A percentile compares a stretch with the other conserved stretches of the same genome.
Evolutionary conservation across 352 stramenopile species (phyloP).

Genomic region (Globisporangium lucens): DNA sequence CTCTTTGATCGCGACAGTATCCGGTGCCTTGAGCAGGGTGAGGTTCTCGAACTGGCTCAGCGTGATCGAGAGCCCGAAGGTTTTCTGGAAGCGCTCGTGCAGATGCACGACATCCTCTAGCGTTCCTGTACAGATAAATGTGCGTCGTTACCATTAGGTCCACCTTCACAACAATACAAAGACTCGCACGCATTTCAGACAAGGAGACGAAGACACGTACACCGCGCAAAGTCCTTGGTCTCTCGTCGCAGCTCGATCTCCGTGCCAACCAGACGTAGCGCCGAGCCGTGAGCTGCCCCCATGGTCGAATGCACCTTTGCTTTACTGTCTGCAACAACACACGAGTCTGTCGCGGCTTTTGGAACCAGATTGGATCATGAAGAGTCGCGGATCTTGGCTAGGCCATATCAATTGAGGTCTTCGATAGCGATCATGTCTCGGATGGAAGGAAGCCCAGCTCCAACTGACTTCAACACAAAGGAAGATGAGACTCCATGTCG

Average conservation of each 20-base stretch:
- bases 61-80: conserved; percentile 71
- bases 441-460: too few species aligned
- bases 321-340: not conserved
- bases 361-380: not conserved
- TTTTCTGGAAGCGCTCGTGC: conserved; percentile 64
- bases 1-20: conserved; percentile 58
- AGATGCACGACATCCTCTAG: conserved; percentile 61
- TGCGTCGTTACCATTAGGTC: not conserved
- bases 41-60: conserved; percentile 73
- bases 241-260: conserved; percentile 70
- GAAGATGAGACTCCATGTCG: too few species aligned
- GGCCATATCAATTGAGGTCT: too few species aligned
- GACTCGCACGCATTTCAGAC: not conserved
- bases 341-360: not conserved
- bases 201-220: conserved; percentile 27
- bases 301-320: conserved; percentile 19
- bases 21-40: conserved; percentile 57
- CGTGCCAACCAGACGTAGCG: conserved; percentile 47
- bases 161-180: not conserved
- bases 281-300: conserved; percentile 48
- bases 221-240: conserved; percentile 74
- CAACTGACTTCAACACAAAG: too few species aligned
- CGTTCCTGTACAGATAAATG: conserved; percentile 39
- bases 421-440: too few species aligned
- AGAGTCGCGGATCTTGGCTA: not conserved